A percentile compares a stretch with the other conserved stretches of the same genome.
These are phyloP conservation scores for Dissophora ornata DNA, from an alignment of 192 early-diverging fungal genomes.

Conservation along the genomic window DNA sequence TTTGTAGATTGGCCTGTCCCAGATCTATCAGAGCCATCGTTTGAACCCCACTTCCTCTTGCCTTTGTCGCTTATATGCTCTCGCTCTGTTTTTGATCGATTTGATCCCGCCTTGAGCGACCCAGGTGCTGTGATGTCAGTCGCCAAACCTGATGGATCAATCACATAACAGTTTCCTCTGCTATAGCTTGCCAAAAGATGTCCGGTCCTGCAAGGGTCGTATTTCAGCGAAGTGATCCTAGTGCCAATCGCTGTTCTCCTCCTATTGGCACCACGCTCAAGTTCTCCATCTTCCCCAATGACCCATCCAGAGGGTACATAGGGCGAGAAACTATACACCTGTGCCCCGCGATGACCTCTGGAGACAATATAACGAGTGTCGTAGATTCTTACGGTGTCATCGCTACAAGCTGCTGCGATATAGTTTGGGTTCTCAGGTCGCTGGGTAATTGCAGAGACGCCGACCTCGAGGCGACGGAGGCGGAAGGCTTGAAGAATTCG, in stretches of 20 bases:
- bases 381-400: slow-evolving; percentile 62
- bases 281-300: slow-evolving; percentile 8
- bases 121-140: neutral
- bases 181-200: slow-evolving; percentile 59
- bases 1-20: neutral
- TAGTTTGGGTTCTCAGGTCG: slow-evolving; percentile 57
- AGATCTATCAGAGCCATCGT: neutral
- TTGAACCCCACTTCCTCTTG: slow-evolving; percentile 19
- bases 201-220: slow-evolving; percentile 54
- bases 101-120: neutral
- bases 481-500: slow-evolving; percentile 11
- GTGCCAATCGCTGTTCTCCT: slow-evolving; percentile 12
- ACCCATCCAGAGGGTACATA: slow-evolving; percentile 20
- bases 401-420: slow-evolving; percentile 60
- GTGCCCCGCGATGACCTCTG: slow-evolving; percentile 29
- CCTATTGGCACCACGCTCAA: slow-evolving; percentile 3
- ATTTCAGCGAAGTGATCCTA: slow-evolving; percentile 55
- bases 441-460: slow-evolving; percentile 59
- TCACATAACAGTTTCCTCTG: slow-evolving; percentile 43
- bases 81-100: too few relatives aligned
- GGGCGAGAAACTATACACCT: slow-evolving; percentile 56
- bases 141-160: slow-evolving; percentile 33
- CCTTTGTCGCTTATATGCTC: slow-evolving; percentile 19
- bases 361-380: slow-evolving; percentile 45
- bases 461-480: slow-evolving; percentile 11